These are phyloP conservation scores for Meripilus lineatus DNA, from an alignment of 1,284 basidiomycete species.

Conservation along the genomic window DNA sequence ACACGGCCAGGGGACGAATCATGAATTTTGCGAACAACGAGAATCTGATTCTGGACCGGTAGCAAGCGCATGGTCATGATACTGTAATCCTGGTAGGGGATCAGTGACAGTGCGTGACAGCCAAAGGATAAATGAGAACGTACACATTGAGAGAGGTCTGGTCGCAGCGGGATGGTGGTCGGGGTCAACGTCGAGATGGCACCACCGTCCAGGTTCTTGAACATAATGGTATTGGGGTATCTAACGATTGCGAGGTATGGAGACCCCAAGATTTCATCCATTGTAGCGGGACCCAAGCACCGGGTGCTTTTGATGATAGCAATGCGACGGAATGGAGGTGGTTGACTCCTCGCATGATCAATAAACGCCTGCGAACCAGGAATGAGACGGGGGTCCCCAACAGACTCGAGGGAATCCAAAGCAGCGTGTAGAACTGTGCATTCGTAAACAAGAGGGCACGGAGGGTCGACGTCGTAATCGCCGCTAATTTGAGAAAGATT, in stretches of 20 bases:
- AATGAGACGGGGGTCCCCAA: conserved; percentile 42
- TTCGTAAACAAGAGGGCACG: conserved; percentile 46
- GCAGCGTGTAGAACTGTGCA: conserved; percentile 43
- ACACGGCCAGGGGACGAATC: conserved; percentile 13
- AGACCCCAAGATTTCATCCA: conserved; percentile 41
- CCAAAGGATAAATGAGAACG: conserved; percentile 6
- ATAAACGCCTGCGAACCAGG: conserved; percentile 38
- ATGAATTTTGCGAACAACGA: conserved; percentile 43
- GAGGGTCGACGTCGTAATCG: conserved; percentile 40
- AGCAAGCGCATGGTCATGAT: conserved; percentile 52
- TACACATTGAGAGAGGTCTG: conserved; percentile 1
- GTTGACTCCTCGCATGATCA: conserved; percentile 29
- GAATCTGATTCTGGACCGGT: conserved; percentile 47
- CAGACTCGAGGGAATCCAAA: conserved; percentile 43
- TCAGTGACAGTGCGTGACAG: conserved; percentile 15
- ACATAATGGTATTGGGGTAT: conserved; percentile 37
- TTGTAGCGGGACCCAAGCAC: conserved; percentile 34
- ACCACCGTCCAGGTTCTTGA: conserved; percentile 39
- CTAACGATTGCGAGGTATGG: conserved; percentile 44
- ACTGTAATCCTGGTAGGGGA: conserved; percentile 31
- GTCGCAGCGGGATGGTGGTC: conserved; percentile 6
- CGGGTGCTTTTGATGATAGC: conserved; percentile 33
- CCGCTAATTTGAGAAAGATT: conserved; percentile 44
- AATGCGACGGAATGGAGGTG: conserved; percentile 38
- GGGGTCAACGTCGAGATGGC: conserved; percentile 22